These are phyloP conservation scores for Brassica nigra DNA, from an alignment of 345 rosid species.

Conservation along the genomic window DNA sequence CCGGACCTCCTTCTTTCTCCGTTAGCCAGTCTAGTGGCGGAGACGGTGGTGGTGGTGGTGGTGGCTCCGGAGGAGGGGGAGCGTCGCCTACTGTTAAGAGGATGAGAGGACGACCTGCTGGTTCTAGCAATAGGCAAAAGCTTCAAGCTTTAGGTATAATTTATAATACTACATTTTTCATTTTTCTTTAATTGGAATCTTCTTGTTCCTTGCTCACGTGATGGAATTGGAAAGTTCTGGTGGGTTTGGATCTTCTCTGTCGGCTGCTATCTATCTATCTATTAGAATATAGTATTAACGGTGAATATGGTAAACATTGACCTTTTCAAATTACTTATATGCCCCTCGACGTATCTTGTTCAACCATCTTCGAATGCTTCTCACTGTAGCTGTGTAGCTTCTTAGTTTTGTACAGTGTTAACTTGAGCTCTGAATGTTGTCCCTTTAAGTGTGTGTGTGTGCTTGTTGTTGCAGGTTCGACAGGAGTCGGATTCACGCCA, in stretches of 20 bases:
- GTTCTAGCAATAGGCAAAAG: conserved; percentile 59
- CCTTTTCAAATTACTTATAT: neutral
- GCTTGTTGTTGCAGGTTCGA: conserved; percentile 39
- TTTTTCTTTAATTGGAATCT: conserved; percentile 17
- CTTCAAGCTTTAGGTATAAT: conserved; percentile 61
- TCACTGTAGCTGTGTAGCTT: neutral
- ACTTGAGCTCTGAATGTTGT: neutral
- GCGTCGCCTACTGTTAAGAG: conserved; percentile 42
- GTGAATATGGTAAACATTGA: conserved; percentile 23
- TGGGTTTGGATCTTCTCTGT: conserved; percentile 20
- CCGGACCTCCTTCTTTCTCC: conserved; percentile 44
- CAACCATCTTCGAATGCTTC: neutral
- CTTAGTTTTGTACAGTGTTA: neutral
- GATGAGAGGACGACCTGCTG: conserved; percentile 59
- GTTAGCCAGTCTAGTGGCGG: conserved; percentile 45
- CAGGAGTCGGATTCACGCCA: conserved; percentile 79
- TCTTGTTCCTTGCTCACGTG: conserved; percentile 22
- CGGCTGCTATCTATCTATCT: conserved; percentile 22
- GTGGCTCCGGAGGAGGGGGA: conserved; percentile 57
- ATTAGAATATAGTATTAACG: conserved; percentile 24
- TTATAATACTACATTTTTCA: neutral
- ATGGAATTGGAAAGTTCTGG: conserved; percentile 2
- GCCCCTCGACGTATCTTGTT: conserved; percentile 23
- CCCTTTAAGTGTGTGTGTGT: no score
- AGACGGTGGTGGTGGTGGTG: conserved; percentile 45